Evolutionary conservation across 2,329 filamentous ascomycete genomes (phyloP), one percentile per base, ranked within the genome.

Genomic region (Hymenoscyphus scutula): DNA sequence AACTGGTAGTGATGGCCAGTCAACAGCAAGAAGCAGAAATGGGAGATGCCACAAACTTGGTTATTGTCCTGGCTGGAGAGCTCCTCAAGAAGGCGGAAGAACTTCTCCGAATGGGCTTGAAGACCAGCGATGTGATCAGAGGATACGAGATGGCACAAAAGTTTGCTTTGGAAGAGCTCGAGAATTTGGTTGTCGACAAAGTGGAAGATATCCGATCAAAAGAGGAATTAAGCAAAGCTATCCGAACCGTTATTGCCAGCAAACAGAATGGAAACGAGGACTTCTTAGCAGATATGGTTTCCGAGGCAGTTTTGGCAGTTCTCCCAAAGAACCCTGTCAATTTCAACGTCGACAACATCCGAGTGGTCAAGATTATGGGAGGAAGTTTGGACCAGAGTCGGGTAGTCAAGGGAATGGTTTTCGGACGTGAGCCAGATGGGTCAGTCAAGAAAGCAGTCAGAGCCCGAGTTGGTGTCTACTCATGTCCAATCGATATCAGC

Each of bases 311-410:
- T 62, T 86, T 98, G 62, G 88, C 92, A 53, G 93, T 99, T 23
- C 84, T 99, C 67, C 95, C 96, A 69, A 97, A 97, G 82, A 97
- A 97, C 80, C 90, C 95, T 25, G 80, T 84, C 76, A 93, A 96
- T 80, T 99, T 99, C 85, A 99, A 97, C 78, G 92, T 99, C 68
- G 95, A 99, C 82, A 99, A 99, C 77, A 89, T 99, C 72, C 91
- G 95, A 64, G 96, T 99, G 63, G 96, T 99, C 72, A 99, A 99
- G 85, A 99, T 99, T 74, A 98, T 99, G 94, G 95, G 95, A 71
- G 94, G 95, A 68, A 92, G 90, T 76, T 81, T 99, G 74, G 91
- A 96, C 73, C 93, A 99, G 81, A 97, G 92, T 77, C 88, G 87
- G 69, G 94, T 99, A 15, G 89, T 99, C 64, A 96, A 91, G 83